Evolutionary conservation across 1,139 yeast genomes (phyloP).

Genomic region (Entelexis paramagnoliae): DNA sequence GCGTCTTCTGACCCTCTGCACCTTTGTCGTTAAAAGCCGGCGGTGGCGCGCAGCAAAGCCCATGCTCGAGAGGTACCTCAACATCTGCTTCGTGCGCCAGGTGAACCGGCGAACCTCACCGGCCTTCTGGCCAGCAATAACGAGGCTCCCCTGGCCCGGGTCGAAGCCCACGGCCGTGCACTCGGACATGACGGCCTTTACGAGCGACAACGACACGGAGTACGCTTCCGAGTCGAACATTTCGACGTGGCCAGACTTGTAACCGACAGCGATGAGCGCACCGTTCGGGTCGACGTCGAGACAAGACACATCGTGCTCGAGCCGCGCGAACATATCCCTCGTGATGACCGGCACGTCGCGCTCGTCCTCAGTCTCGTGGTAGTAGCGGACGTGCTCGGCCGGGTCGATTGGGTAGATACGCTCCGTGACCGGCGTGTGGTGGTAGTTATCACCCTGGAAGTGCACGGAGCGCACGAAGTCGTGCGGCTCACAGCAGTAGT

Average conservation of each 20-base stretch:
- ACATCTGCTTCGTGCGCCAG: slow-evolving; percentile 1
- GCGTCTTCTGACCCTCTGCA: background rate
- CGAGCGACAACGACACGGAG: background rate
- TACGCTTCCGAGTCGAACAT: background rate
- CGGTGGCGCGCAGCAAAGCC: background rate
- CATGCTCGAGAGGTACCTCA: background rate
- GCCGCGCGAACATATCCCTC: background rate
- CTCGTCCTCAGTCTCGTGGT: background rate
- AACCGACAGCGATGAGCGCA: background rate
- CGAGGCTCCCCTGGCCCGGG: background rate
- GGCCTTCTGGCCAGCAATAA: background rate
- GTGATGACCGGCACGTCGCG: background rate
- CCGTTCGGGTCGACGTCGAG: background rate
- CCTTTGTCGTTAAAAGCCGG: background rate
- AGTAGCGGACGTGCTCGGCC: background rate
- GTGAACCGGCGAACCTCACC: background rate
- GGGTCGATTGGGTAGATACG: background rate
- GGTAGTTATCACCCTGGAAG: background rate
- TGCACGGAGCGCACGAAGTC: background rate
- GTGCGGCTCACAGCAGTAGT: background rate
- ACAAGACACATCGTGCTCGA: background rate
- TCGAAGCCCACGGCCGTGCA: background rate
- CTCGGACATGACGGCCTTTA: background rate
- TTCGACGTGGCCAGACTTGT: background rate
- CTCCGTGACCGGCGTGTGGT: too few relatives aligned